phyloP scores from a whole-genome alignment of 2,329 filamentous ascomycete species.

The Penicillium digitatum region DNA sequence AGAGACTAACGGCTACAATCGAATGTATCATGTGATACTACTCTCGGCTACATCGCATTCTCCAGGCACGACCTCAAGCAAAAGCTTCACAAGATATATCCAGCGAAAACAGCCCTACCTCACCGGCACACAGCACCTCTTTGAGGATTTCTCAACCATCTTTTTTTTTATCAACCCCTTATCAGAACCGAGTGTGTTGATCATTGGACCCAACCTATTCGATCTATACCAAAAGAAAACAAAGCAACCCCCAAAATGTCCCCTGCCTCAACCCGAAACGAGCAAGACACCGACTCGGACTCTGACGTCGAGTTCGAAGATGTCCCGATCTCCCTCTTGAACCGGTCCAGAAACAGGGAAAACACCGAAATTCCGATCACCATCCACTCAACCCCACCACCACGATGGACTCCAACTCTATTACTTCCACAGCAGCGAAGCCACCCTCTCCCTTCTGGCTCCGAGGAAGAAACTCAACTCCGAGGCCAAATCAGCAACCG shows the following conservation, averaged over 20 bases:
- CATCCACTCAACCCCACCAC: neutral
- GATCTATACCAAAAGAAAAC: neutral
- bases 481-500: conserved; percentile 16
- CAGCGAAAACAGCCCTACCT: neutral
- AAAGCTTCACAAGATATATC: conserved; percentile 1
- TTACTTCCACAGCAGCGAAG: conserved; percentile 50
- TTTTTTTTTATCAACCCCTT: neutral
- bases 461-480: conserved; percentile 51
- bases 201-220: neutral
- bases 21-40: neutral
- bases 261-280: neutral
- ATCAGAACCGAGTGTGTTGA: too few species aligned
- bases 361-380: neutral
- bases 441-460: conserved; percentile 53
- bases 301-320: conserved; percentile 22
- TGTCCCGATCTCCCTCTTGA: conserved; percentile 9
- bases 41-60: neutral
- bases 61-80: too few species aligned
- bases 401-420: conserved; percentile 27
- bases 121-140: neutral
- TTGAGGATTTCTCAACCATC: too few species aligned
- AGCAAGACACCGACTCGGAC: conserved; percentile 17
- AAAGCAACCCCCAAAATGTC: neutral
- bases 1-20: neutral
- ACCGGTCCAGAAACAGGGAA: neutral